These are phyloP conservation scores for Coccomyxa subellipsoidea DNA, from an alignment of 163 green algal species.

Conservation along the genomic window DNA sequence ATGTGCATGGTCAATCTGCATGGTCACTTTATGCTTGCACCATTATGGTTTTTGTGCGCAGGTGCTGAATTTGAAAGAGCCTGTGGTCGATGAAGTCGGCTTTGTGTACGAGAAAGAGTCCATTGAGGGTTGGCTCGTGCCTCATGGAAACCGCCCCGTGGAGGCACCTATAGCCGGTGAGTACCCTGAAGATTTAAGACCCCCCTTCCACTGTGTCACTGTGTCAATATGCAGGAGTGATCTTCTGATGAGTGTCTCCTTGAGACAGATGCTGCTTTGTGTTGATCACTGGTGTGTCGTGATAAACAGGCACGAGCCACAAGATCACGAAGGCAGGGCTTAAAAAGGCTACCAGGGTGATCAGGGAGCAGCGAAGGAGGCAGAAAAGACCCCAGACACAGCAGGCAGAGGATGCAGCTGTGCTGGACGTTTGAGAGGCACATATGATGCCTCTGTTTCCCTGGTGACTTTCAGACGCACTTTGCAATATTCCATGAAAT, in stretches of 20 bases:
- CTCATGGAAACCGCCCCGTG: background rate
- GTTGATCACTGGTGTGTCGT: too few species aligned
- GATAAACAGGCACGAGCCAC: background rate
- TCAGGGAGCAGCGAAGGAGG: background rate
- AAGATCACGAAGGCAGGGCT: background rate
- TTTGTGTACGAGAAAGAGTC: conserved; percentile 1
- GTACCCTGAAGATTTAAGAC: too few species aligned
- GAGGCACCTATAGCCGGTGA: background rate
- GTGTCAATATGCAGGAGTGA: too few species aligned
- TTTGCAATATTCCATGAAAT: too few species aligned
- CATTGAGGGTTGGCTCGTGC: background rate
- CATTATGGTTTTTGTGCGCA: too few species aligned
- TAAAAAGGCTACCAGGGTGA: background rate
- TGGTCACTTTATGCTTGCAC: too few species aligned
- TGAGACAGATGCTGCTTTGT: too few species aligned
- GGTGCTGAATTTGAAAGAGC: background rate
- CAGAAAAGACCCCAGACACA: background rate
- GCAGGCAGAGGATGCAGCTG: background rate
- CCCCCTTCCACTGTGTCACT: too few species aligned
- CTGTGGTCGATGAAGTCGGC: background rate
- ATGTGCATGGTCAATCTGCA: too few species aligned
- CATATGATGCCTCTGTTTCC: too few species aligned
- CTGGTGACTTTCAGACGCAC: too few species aligned
- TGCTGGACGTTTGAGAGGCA: background rate
- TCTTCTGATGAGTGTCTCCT: too few species aligned